Evolutionary conservation across 164 flowering plant genomes (phyloP), one percentile per base, ranked within the genome.

Genomic region (Cinnamomum micranthum): DNA sequence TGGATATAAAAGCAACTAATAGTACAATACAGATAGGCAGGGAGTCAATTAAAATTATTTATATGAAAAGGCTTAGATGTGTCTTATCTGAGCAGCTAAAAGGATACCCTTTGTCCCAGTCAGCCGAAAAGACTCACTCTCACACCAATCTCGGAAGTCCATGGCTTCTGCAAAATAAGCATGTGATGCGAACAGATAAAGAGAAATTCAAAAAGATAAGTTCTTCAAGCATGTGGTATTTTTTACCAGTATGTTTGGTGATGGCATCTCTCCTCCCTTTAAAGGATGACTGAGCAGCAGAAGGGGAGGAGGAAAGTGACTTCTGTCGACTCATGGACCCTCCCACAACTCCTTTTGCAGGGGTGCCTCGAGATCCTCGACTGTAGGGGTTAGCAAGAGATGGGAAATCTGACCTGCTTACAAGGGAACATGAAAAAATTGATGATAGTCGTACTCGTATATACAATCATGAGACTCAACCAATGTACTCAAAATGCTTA

Each of bases 111-210:
- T 88, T 24, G 90, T 82, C 33, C 97, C 97, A 74, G 85, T 81
- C 66, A 96, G 95, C 85, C 97, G 88, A 50, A 81, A 68, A 62
- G 90, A 88, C 78, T 96, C 99, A 47, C 75, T 88, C 84, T 90
- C 91, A 35, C 99, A 96, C 99, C 99, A 96, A 73, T 88, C 89
- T 84, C 90, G 84, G 89, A 96, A 96, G 75, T 85, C 98, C 87
- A 84, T 87, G 25, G 99, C 99, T 83, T 96, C 99, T 94, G 93
- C 69, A 35, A 74, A 64, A 52, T 4, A 31, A 31, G 35, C 35
- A 31, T 31, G 35, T 31, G 35, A 31, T 31, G 35, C 35, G 35
- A 31, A 31, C 35, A 31, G 5, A 31, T 31, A 31, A 31, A 31
- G 35, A 31, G 35, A 5, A 31, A 31, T 31, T 31, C 6, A 31